These are phyloP conservation scores for Psilocybe cubensis DNA, from an alignment of 768 basidiomycete genomes.

Conservation along the genomic window DNA sequence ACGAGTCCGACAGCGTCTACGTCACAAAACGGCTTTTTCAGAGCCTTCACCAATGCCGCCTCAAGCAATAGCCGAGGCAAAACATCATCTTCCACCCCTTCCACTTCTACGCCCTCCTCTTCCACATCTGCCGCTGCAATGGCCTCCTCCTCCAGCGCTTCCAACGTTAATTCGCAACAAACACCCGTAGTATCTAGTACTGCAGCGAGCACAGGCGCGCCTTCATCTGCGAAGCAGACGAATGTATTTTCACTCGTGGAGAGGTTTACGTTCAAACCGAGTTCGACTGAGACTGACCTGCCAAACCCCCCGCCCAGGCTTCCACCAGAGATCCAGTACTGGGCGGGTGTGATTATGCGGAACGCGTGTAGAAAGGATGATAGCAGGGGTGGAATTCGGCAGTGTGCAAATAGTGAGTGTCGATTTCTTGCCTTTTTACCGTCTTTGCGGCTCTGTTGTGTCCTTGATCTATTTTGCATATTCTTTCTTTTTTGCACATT, in stretches of 20 bases:
- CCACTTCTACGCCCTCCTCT: conserved; percentile 8
- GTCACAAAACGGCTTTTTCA: conserved; percentile 41
- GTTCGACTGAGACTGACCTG: conserved; percentile 75
- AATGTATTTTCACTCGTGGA: conserved; percentile 98
- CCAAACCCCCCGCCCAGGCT: conserved; percentile 69
- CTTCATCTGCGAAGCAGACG: conserved; percentile 53
- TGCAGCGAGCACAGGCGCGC: conserved; percentile 8
- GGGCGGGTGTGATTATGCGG: conserved; percentile 99
- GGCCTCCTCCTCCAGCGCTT: neutral
- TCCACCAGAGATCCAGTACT: conserved; percentile 94
- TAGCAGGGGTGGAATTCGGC: conserved; percentile 86
- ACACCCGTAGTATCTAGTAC: neutral
- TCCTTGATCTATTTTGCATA: neutral
- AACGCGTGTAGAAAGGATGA: conserved; percentile 99
- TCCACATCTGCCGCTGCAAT: conserved; percentile 5
- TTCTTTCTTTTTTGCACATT: neutral
- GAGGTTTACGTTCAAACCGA: conserved; percentile 93
- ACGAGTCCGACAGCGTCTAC: conserved; percentile 1
- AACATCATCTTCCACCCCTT: neutral
- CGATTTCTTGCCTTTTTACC: neutral
- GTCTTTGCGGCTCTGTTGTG: neutral
- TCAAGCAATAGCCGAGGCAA: conserved; percentile 26
- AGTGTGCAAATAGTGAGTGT: conserved; percentile 92
- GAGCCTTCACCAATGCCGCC: conserved; percentile 44
- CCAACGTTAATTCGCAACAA: too few relatives aligned